Conservation (phyloP, 495 filamentous ascomycete species). For the Trichoderma orchidacearum region DNA sequence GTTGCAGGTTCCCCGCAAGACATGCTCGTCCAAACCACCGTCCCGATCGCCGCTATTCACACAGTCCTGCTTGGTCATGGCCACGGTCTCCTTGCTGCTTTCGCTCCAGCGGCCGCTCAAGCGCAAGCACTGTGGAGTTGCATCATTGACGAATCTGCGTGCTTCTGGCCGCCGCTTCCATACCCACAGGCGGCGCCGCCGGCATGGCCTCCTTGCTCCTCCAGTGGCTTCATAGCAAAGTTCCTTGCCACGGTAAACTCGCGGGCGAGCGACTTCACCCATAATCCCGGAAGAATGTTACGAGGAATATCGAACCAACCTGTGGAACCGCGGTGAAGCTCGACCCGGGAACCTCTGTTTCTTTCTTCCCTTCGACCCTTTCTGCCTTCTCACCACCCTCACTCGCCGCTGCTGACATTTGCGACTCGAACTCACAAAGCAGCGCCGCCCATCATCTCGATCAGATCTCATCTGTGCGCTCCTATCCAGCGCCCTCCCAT, state of each 20-base stretch:
- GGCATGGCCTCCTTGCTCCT: not conserved
- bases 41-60: not conserved
- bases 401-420: not conserved
- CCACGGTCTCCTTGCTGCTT: not conserved
- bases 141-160: not conserved
- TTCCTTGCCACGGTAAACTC: not conserved
- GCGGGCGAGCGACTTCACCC: not conserved
- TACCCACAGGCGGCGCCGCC: constrained; percentile 1
- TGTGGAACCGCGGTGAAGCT: constrained; percentile 1
- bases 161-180: not conserved
- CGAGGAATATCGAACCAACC: not conserved
- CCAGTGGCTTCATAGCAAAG: not conserved
- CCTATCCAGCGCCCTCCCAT: not conserved
- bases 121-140: not conserved
- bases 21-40: not conserved
- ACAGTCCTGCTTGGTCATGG: not conserved
- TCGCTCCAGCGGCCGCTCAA: not conserved
- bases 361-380: not conserved
- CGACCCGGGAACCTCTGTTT: not conserved
- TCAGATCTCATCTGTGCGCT: not conserved
- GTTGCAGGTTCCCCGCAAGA: not conserved
- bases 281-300: not conserved
- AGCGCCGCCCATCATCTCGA: not conserved
- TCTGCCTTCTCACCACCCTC: not conserved
- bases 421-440: not conserved